Conservation (phyloP, 257 asterid genomes). For the Fraxinus americana region DNA sequence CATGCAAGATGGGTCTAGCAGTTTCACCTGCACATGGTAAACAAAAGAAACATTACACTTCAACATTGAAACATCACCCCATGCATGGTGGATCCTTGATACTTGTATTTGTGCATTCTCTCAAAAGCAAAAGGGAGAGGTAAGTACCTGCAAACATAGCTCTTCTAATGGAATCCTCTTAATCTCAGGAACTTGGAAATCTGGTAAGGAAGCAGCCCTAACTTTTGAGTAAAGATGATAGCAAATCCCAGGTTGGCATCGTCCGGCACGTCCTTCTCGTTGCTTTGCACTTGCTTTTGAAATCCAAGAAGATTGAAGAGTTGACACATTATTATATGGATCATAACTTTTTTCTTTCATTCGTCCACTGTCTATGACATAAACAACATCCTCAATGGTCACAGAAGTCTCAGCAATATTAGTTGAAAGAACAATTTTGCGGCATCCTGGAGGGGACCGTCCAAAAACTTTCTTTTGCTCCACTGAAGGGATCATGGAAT, state of each 20-base stretch:
- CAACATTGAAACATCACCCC: neutral
- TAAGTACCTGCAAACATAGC: conserved; percentile 79
- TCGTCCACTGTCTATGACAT: conserved; percentile 89
- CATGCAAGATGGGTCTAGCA: conserved; percentile 70
- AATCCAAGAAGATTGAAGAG: conserved; percentile 91
- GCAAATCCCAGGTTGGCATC: conserved; percentile 92
- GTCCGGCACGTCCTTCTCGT: conserved; percentile 96
- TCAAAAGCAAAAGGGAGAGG: conserved; percentile 7
- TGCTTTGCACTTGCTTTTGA: conserved; percentile 96
- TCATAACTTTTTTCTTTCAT: conserved; percentile 93
- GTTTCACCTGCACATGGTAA: conserved; percentile 68
- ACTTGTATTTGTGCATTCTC: neutral
- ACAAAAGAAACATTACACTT: conserved; percentile 12
- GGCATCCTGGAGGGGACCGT: conserved; percentile 71
- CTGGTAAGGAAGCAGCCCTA: conserved; percentile 71
- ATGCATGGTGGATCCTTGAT: neutral
- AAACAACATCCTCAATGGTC: conserved; percentile 92
- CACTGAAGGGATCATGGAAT: conserved; percentile 78
- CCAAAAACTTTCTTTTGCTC: conserved; percentile 86
- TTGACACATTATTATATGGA: conserved; percentile 82
- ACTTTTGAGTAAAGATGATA: conserved; percentile 85
- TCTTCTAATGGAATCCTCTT: conserved; percentile 95
- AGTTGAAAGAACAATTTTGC: conserved; percentile 88
- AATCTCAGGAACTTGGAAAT: conserved; percentile 95
- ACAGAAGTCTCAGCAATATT: conserved; percentile 95